A percentile compares a stretch with the other conserved stretches of the same genome.
phyloP scores from a whole-genome alignment of 1,284 basidiomycete species.

The Abortiporus biennis region DNA sequence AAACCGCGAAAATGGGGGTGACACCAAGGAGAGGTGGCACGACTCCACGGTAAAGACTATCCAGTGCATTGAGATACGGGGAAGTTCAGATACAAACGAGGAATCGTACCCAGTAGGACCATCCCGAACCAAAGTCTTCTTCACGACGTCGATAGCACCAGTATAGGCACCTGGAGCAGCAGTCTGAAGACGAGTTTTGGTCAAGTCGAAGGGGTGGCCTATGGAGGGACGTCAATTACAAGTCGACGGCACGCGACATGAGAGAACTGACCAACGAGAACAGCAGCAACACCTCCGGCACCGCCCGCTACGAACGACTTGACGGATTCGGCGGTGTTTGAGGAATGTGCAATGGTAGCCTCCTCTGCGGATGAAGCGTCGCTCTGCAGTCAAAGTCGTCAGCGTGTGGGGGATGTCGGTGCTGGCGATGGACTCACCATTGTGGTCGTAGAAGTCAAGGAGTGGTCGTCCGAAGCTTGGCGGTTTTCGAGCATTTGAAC shows the following conservation, averaged over 20 bases:
- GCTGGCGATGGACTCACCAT: constrained; percentile 22
- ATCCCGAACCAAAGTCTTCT: constrained; percentile 85
- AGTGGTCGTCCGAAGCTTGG: neutral
- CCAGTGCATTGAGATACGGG: neutral
- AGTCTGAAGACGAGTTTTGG: constrained; percentile 95
- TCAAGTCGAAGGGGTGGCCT: constrained; percentile 98
- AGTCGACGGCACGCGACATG: neutral
- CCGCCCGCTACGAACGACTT: constrained; percentile 92
- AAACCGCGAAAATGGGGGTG: constrained; percentile 97
- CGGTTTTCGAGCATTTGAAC: neutral
- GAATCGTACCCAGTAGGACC: constrained; percentile 76
- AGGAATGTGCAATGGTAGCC: constrained; percentile 11
- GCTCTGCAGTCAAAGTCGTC: constrained; percentile 14
- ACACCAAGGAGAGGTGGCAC: constrained; percentile 95
- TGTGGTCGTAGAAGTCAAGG: constrained; percentile 3
- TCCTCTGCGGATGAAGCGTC: constrained; percentile 19
- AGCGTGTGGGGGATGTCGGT: too few relatives aligned
- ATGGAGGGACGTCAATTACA: constrained; percentile 1
- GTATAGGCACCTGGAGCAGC: constrained; percentile 87
- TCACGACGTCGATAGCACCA: constrained; percentile 91
- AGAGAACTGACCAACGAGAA: constrained; percentile 73
- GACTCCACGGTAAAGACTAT: constrained; percentile 92
- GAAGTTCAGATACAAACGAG: neutral
- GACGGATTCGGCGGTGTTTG: constrained; percentile 49
- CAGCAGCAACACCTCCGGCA: constrained; percentile 83